phyloP scores from a whole-genome alignment of 2,329 filamentous ascomycete species.

The Lachnellula hyalina region DNA sequence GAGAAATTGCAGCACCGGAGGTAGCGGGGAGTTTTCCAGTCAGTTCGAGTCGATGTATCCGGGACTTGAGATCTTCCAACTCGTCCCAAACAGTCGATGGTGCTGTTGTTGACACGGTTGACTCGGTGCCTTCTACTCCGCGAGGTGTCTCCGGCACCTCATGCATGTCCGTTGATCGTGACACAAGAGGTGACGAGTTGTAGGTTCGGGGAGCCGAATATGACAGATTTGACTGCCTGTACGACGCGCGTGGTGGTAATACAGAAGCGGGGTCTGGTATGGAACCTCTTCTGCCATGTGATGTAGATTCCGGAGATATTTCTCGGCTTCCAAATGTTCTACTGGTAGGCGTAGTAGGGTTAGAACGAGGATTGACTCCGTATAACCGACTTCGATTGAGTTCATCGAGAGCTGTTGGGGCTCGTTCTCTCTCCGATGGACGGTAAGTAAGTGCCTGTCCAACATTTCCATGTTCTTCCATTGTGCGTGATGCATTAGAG shows the following conservation, averaged over 20 bases:
- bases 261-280: constrained; percentile 18
- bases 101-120: constrained; percentile 79
- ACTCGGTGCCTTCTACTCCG: constrained; percentile 67
- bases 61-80: constrained; percentile 87
- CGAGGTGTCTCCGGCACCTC: constrained; percentile 39
- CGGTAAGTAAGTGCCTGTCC: constrained; percentile 26
- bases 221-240: constrained; percentile 31
- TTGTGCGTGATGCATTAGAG: constrained; percentile 13
- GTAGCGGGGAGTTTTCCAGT: constrained; percentile 82
- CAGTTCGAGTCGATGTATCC: constrained; percentile 83
- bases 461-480: constrained; percentile 24
- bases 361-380: constrained; percentile 19
- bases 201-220: constrained; percentile 30
- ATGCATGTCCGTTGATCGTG: constrained; percentile 38
- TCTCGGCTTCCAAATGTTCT: constrained; percentile 20
- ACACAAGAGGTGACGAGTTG: constrained; percentile 56
- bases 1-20: constrained; percentile 71
- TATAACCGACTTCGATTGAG: constrained; percentile 23
- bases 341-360: constrained; percentile 24
- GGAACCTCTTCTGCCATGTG: constrained; percentile 24
- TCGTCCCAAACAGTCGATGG: constrained; percentile 98
- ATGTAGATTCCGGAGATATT: constrained; percentile 24
- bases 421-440: constrained; percentile 19
- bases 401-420: constrained; percentile 15
- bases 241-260: constrained; percentile 23